These are phyloP conservation scores for Volvox reticuliferus DNA, from an alignment of 139 green algal genomes.

Conservation along the genomic window DNA sequence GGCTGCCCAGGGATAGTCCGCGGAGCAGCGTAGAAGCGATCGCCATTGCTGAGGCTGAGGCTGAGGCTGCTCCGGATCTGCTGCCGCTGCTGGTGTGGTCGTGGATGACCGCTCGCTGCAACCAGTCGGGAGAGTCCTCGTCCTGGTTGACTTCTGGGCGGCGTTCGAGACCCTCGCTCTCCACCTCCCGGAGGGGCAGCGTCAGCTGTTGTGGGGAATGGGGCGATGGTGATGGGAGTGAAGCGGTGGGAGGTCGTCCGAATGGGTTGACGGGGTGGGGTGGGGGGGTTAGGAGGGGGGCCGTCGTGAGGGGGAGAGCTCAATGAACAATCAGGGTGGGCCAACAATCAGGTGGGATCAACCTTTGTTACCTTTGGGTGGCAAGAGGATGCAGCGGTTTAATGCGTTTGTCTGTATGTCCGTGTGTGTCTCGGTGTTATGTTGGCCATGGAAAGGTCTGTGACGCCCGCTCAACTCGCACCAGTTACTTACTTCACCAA, in stretches of 20 bases:
- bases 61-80: not conserved
- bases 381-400: too few relatives aligned
- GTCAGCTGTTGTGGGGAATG: constrained; percentile 14
- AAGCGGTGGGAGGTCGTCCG: too few relatives aligned
- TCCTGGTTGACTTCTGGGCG: not conserved
- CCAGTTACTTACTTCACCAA: too few relatives aligned
- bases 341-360: too few relatives aligned
- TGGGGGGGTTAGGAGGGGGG: too few relatives aligned
- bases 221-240: too few relatives aligned
- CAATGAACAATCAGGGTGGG: too few relatives aligned
- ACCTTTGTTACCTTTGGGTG: too few relatives aligned
- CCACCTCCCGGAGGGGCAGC: not conserved
- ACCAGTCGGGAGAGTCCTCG: constrained; percentile 8
- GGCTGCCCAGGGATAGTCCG: not conserved
- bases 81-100: not conserved
- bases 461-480: not conserved
- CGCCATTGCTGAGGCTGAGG: not conserved
- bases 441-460: not conserved
- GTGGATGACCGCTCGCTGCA: not conserved
- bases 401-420: too few relatives aligned
- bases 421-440: not conserved
- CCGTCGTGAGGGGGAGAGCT: too few relatives aligned
- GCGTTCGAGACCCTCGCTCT: too few relatives aligned
- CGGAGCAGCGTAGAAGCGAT: not conserved
- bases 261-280: too few relatives aligned